Conservation (phyloP, 495 filamentous ascomycete species). For the Aspergillus indologenus region DNA sequence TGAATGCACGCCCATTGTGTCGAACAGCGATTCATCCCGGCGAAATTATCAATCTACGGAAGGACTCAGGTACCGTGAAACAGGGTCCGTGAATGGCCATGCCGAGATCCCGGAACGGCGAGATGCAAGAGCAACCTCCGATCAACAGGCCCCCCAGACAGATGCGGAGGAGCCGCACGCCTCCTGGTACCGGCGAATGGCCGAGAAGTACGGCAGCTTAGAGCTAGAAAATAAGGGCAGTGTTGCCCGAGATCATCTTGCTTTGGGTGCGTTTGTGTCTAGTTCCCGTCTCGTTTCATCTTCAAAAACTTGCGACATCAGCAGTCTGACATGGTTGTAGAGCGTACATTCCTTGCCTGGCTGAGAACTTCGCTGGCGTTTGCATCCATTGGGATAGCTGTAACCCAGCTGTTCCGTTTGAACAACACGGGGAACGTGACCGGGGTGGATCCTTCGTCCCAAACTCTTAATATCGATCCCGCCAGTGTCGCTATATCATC, state of each 20-base stretch:
- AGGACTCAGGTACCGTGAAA: slow-evolving; percentile 18
- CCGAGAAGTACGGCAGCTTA: slow-evolving; percentile 74
- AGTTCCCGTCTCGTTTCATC: slow-evolving; percentile 4
- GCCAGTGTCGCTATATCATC: slow-evolving; percentile 12
- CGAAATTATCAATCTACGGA: slow-evolving; percentile 40
- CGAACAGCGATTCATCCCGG: slow-evolving; percentile 18
- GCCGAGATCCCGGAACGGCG: slow-evolving; percentile 11
- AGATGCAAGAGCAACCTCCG: slow-evolving; percentile 5
- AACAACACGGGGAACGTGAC: slow-evolving; percentile 54
- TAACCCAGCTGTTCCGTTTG: slow-evolving; percentile 94
- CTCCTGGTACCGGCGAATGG: slow-evolving; percentile 48
- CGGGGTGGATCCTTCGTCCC: slow-evolving; percentile 8
- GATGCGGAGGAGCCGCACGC: slow-evolving; percentile 25
- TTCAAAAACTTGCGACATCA: slow-evolving; percentile 5
- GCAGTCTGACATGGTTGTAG: slow-evolving; percentile 41
- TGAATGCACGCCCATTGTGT: slow-evolving; percentile 39
- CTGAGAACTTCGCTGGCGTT: slow-evolving; percentile 93
- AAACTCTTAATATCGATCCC: slow-evolving; percentile 16
- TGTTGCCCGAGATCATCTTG: slow-evolving; percentile 91
- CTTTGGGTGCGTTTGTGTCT: slow-evolving; percentile 63
- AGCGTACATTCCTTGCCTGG: slow-evolving; percentile 97
- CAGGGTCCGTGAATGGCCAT: slow-evolving; percentile 12
- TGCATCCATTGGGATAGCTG: slow-evolving; percentile 91
- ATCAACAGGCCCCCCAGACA: slow-evolving; percentile 6
- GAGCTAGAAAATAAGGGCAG: slow-evolving; percentile 97